Evolutionary conservation across 345 rosid genomes (phyloP).

Genomic region (Eucalyptus pauciflora): DNA sequence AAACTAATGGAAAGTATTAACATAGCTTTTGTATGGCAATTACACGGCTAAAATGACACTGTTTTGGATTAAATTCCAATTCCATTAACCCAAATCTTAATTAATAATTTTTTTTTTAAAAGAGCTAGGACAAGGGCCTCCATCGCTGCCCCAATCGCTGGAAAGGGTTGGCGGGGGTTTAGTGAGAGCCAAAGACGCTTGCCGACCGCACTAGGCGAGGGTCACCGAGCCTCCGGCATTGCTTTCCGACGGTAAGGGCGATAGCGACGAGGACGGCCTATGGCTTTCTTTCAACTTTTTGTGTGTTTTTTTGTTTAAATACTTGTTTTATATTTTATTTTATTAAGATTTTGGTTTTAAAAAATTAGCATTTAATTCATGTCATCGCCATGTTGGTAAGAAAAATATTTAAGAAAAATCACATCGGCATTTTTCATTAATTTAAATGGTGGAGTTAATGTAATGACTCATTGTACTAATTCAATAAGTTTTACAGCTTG

Average conservation of each 20-base stretch:
- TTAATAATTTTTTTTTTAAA: too few relatives aligned
- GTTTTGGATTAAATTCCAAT: background rate
- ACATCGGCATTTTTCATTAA: fast-evolving
- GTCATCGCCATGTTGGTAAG: background rate
- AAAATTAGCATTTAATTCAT: background rate
- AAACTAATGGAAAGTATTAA: too few relatives aligned
- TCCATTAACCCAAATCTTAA: background rate
- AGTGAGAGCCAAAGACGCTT: fast-evolving
- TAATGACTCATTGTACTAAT: background rate
- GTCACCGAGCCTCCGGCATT: fast-evolving
- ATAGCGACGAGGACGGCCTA: fast-evolving
- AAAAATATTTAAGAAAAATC: too few relatives aligned
- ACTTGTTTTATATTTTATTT: too few relatives aligned
- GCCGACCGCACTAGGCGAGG: background rate
- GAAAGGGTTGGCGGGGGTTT: fast-evolving
- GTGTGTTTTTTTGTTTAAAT: too few relatives aligned
- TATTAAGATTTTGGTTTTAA: too few relatives aligned
- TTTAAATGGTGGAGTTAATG: background rate
- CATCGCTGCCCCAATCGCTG: background rate
- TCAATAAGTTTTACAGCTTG: background rate
- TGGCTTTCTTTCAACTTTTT: background rate
- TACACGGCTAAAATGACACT: fast-evolving
- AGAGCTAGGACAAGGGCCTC: background rate
- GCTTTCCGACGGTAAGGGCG: fast-evolving
- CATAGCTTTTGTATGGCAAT: fast-evolving